phyloP scores from a whole-genome alignment of 164 flowering plant genomes.

The Piper longum region DNA sequence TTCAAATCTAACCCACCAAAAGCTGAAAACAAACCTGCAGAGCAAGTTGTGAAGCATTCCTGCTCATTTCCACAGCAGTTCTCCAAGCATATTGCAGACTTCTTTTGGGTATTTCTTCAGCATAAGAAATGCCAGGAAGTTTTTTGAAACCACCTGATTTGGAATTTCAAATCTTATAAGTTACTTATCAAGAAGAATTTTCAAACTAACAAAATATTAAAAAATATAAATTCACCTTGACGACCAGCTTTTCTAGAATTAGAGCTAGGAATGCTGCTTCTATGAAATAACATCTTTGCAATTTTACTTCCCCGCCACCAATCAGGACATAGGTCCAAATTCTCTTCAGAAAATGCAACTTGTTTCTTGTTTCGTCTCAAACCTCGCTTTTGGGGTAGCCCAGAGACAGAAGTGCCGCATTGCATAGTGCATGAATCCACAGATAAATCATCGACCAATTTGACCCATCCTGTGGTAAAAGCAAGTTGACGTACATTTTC shows the following conservation, averaged over 20 bases:
- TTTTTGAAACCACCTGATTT: constrained; percentile 61
- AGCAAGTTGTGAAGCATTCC: constrained; percentile 70
- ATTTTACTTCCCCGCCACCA: constrained; percentile 87
- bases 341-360: constrained; percentile 24
- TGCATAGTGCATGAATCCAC: constrained; percentile 33
- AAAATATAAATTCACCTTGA: constrained; percentile 35
- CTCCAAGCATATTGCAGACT: constrained; percentile 75
- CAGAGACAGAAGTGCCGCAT: constrained; percentile 22
- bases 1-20: not conserved
- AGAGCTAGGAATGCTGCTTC: constrained; percentile 43
- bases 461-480: constrained; percentile 72
- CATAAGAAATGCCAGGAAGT: constrained; percentile 47
- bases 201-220: not conserved
- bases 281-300: constrained; percentile 49
- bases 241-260: constrained; percentile 57
- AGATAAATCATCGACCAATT: constrained; percentile 53
- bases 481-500: constrained; percentile 49
- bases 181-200: not conserved
- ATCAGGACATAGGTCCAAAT: constrained; percentile 18
- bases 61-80: constrained; percentile 77
- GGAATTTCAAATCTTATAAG: not conserved
- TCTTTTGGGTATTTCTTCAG: constrained; percentile 69
- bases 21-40: constrained; percentile 56
- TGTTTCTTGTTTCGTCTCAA: constrained; percentile 51
- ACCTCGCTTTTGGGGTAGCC: constrained; percentile 47